Base-by-base conservation (phyloP, 345 rosid species). In the Euphorbia tirucalli region DNA sequence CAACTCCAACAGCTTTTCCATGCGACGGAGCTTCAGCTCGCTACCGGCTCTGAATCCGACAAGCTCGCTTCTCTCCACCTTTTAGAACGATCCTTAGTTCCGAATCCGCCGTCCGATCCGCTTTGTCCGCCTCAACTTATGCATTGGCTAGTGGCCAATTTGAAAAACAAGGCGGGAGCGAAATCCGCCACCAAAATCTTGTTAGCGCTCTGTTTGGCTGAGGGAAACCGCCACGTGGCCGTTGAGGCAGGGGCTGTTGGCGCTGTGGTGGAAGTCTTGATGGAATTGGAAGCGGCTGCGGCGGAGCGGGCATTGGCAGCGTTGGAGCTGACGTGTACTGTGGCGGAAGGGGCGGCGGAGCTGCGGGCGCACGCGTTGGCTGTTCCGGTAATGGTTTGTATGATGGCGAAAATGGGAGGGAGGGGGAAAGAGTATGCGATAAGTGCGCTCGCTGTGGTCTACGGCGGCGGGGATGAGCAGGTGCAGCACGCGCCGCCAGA, bases 371-470 rank as follows among this genome's bases (percentile, higher is more conserved):
- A 91, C 75, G 93, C 91, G 5, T 85, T 93, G 75, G 89, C 91
- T 8, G 96, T 93, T 52, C 98, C 97, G 11, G 96, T 85, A 70
- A 93, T 93, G 97, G 98, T 93, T 61, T 73, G 89, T 0, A 90
- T 89, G 81, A 93, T 93, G 98, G 97, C 92, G 66, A 85, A 81
- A 71, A 72, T 91, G 79, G 81, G 86, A 8, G 97, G 90, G 1
- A 87, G 98, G 43, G 98, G 98, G 15, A 76, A 86, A 71, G 97
- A 93, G 72, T 90, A 91, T 72, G 98, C 96, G 4, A 86, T 91
- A 30, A 84, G 98, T 71, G 92, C 88, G 28, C 85, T 93, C 0
- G 74, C 89, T 0, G 91, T 93, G 18, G 82, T 91, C 0, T 91
- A 88, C 68, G 83, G 86, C 0, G 67, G 79, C 3, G 74, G 84